Evolutionary conservation across 768 basidiomycete genomes (phyloP), one percentile per base, ranked within the genome.

Genomic region (Hirschioporus abietinus): DNA sequence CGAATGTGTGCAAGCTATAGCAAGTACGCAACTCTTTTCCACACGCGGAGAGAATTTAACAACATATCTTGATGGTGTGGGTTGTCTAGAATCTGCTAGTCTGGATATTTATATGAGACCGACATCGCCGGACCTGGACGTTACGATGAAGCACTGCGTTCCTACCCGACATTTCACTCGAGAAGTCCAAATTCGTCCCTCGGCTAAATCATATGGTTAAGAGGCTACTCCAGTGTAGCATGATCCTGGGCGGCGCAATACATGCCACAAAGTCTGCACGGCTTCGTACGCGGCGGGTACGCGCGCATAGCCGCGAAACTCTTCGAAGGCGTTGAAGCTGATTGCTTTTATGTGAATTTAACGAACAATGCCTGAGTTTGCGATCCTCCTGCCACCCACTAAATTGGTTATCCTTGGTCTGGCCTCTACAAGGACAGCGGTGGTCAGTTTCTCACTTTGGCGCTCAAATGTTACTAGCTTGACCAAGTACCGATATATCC

Each of bases 271-370:
- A 66, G 70, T n/a, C n/a, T n/a, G n/a, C 69, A 65, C 35, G 69
- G 70, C 7, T 69, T 71, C 63, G 60, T 65, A n/a, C 67, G 70
- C 24, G 69, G 69, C 26, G 67, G 67, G 5, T 67, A 67, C 27
- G 67, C 58, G 25, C 65, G 65, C 20, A 67, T 67, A 35, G 67
- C 67, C 6, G 36, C 23, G 25, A 58, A 65, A 24, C 63, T 71
- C 26, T 71, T 71, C 69, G 67, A 71, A 52, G 60, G 68, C 18
- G 26, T 71, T 36, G 68, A 70, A 24, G 69, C 68, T 9, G 66
- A 70, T 34, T 70, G 67, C 25, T 71, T 68, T 63, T 71, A 71
- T 65, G 69, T 71, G 34, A 26, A 30, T 30, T n/a, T 30, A 30
- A 30, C 30, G 30, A n/a, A n/a, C n/a, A n/a, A n/a, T n/a, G 63